Evolutionary conservation across 2,329 filamentous ascomycete species (phyloP), one percentile per base, ranked within the genome.

Genomic region (Lithohypha guttulata): DNA sequence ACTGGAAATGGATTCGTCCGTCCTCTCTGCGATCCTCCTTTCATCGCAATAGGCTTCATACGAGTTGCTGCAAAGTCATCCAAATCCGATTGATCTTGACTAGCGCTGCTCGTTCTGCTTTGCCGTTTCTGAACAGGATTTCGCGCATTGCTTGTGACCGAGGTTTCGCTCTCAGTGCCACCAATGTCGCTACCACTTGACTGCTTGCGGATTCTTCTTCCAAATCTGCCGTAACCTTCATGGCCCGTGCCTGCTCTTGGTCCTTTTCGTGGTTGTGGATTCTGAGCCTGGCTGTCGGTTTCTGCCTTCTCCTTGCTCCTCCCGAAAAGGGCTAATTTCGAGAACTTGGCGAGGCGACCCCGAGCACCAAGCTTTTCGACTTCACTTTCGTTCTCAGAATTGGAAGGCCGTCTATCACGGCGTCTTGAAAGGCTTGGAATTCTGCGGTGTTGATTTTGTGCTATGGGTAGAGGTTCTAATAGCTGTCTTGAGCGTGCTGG

Each of bases 231-330:
- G 48, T 71, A 71, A 19, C 64, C 65, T 62, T 96, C 89, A 53
- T 96, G 86, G 0, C 89, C 89, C 25, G 89, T 96, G n/a, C 89
- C 89, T 27, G 89, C 89, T 11, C 73, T 76, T 15, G 89, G 89
- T 0, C 89, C 87, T 59, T 85, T 89, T 19, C 81, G 73, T 17
- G 34, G 25, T 71, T 77, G 6, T 79, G 76, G 25, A 70, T 68
- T 54, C 71, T 76, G n/a, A 77, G 71, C 8, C 60, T 75, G 68
- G 3, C 71, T 56, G 1, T 73, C 67, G 1, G 73, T 68, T 58
- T 84, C 93, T 10, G 77, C 42, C 20, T 39, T 77, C 41, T 77
- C 78, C 48, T 81, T 75, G 6, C 79, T 69, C 8, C 44, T 43
- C 27, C 48, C 39, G 52, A 94, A 93, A 39, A 94, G 70, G 1